A percentile compares a stretch with the other conserved stretches of the same genome.
Evolutionary conservation across 257 asterid genomes (phyloP).

Genomic region (Eucommia ulmoides): DNA sequence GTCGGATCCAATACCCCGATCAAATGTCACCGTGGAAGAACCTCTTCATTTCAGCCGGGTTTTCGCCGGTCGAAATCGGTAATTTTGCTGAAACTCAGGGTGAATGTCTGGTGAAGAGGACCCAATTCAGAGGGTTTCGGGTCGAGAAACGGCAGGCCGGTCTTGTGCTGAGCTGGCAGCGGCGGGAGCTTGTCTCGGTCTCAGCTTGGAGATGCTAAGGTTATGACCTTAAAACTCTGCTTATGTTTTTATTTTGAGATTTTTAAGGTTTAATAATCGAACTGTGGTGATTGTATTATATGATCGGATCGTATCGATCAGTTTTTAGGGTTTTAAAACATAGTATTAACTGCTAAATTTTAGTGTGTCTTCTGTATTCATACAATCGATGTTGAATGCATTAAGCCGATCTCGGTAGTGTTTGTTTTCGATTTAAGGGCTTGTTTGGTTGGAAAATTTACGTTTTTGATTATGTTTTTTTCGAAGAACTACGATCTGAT

Average conservation of each 20-base stretch:
- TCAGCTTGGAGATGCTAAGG: conserved; percentile 40
- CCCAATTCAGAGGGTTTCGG: conserved; percentile 33
- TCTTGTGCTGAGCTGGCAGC: conserved; percentile 40
- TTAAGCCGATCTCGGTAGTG: no score
- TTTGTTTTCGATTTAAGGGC: no score
- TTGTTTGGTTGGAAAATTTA: no score
- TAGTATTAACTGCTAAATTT: no score
- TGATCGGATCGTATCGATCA: no score
- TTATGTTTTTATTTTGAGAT: conserved; percentile 11
- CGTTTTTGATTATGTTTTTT: no score
- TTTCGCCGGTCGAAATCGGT: conserved; percentile 23
- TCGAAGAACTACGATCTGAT: no score
- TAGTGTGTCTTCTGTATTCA: conserved; percentile 1
- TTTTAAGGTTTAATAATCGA: conserved; percentile 7
- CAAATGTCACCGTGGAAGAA: conserved; percentile 27
- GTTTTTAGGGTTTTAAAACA: no score
- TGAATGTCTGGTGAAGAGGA: conserved; percentile 27
- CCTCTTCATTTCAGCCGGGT: conserved; percentile 39
- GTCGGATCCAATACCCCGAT: conserved; percentile 27
- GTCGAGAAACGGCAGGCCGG: conserved; percentile 34
- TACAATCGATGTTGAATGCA: no score
- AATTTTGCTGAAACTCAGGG: conserved; percentile 41
- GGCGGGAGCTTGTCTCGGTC: conserved; percentile 29
- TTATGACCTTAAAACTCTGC: conserved; percentile 5
- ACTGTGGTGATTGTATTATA: conserved; percentile 12